Conservation (phyloP, 2,329 filamentous ascomycete species). For the Scedosporium aurantiacum region DNA sequence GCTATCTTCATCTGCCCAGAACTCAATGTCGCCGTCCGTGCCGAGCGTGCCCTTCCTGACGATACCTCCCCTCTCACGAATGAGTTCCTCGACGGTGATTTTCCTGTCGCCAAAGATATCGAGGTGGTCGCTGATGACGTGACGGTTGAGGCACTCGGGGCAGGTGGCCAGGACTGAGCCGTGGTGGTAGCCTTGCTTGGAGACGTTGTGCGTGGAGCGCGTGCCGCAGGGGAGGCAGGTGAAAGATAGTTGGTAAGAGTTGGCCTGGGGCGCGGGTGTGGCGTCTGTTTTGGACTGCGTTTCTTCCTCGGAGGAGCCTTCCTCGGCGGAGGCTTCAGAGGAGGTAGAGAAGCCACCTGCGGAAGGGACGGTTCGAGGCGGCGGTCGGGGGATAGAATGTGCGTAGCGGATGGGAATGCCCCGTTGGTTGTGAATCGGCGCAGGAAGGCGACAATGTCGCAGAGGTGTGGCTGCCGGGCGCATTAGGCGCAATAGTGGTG, state of each 20-base stretch:
- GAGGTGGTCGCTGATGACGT: conserved; percentile 87
- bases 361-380: neutral
- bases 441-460: neutral
- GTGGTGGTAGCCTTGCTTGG: conserved; percentile 89
- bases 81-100: conserved; percentile 65
- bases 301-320: conserved; percentile 9
- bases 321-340: neutral
- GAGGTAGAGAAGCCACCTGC: conserved; percentile 4
- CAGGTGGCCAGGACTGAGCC: conserved; percentile 85
- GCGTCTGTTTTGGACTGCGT: conserved; percentile 17
- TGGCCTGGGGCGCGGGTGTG: conserved; percentile 30
- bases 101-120: conserved; percentile 61
- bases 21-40: conserved; percentile 78
- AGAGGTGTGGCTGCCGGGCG: neutral
- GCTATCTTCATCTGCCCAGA: conserved; percentile 62
- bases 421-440: neutral
- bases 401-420: neutral
- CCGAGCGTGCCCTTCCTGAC: conserved; percentile 62
- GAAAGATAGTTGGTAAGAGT: conserved; percentile 79
- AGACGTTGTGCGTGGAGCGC: conserved; percentile 74
- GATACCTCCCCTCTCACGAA: conserved; percentile 62
- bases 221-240: conserved; percentile 79
- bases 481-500: conserved; percentile 5
- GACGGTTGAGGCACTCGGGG: conserved; percentile 72
- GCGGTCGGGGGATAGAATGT: neutral